Conservation (phyloP, 306 rosid species). For the Cicer cuneatum region DNA sequence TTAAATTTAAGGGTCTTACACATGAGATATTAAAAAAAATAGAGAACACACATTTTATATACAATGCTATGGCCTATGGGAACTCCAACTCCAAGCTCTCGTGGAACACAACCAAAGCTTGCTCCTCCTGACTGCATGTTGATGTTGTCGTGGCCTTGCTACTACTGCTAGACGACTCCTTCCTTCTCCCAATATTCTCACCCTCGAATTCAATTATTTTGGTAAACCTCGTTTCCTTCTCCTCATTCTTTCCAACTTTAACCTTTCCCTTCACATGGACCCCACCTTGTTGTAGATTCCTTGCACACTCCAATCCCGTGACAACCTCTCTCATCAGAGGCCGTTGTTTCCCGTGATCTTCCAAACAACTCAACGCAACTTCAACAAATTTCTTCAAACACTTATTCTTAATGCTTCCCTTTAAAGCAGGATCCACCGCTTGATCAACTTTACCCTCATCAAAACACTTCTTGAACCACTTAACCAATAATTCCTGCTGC, state of each 20-base stretch:
- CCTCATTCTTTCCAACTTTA: slow-evolving; percentile 4
- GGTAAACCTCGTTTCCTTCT: not conserved
- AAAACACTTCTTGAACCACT: slow-evolving; percentile 43
- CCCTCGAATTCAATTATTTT: too few species aligned
- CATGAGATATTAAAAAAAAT: too few species aligned
- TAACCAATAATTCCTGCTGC: slow-evolving; percentile 13
- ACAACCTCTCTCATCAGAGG: slow-evolving; percentile 64
- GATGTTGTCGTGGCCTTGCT: slow-evolving; percentile 2
- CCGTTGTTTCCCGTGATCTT: slow-evolving; percentile 51
- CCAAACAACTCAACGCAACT: slow-evolving; percentile 52
- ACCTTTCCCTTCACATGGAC: not conserved
- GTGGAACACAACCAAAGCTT: too few species aligned
- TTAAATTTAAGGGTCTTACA: too few species aligned
- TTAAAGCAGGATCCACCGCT: slow-evolving; percentile 51
- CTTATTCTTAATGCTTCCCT: slow-evolving; percentile 16
- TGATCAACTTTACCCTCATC: slow-evolving; percentile 17
- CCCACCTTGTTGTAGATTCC: slow-evolving; percentile 46
- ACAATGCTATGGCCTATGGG: too few species aligned
- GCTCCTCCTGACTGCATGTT: too few species aligned
- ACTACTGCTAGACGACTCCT: slow-evolving; percentile 5
- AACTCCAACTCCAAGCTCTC: too few species aligned
- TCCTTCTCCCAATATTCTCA: not conserved
- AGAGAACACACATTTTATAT: too few species aligned
- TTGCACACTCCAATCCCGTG: slow-evolving; percentile 43
- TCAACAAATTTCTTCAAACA: slow-evolving; percentile 50